Base-by-base conservation (phyloP, 2,329 filamentous ascomycete genomes). In the Sclerotinia trifoliorum region DNA sequence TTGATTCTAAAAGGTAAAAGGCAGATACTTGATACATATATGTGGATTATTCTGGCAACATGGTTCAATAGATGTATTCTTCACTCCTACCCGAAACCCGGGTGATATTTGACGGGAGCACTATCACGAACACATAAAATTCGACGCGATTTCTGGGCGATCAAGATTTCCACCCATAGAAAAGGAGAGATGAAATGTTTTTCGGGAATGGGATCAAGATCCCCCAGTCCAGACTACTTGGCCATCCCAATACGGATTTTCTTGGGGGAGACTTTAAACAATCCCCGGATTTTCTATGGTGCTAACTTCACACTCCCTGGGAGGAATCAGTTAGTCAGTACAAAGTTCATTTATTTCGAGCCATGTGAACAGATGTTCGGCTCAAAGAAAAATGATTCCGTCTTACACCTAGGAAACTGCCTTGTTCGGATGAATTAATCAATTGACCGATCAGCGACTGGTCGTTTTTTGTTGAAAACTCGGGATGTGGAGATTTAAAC, bases 301-400 rank as follows among this genome's bases (percentile, higher is more conserved):
- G 26, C 6, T 8, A 26, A 32, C 24, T 17, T 26, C 24, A 56
- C 32, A 46, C 17, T 44, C 5, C 21, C 8, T 46, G 24, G 13
- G 15, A n/a, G 13, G 5, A 32, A 10, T 13, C 5, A 5, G 32
- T 15, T 2, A 56, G n/a, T 42, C 13, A 56, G 32, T 32, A 46
- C 32, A 32, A 56, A 10, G 17, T 56, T 56, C 35, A 56, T 65
- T 24, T 65, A 56, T 65, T 57, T 57, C 4, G 21, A 24, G 29
- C 51, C 51, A 57, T 65, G 63, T 65, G 51, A 56, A 46, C 63
- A 65, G 24, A 44, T 4, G 5, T 57, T 46, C 63, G 63, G 63
- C 39, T 65, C 24, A 57, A 17, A 57, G 17, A 19, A 44, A 26
- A 35, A 57, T 24, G 39, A 24, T 56, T 19, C 63, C 63, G 63